Evolutionary conservation across 208 protist species (phyloP), one percentile per base, ranked within the genome.

Genomic region (Trypanosoma congolense): DNA sequence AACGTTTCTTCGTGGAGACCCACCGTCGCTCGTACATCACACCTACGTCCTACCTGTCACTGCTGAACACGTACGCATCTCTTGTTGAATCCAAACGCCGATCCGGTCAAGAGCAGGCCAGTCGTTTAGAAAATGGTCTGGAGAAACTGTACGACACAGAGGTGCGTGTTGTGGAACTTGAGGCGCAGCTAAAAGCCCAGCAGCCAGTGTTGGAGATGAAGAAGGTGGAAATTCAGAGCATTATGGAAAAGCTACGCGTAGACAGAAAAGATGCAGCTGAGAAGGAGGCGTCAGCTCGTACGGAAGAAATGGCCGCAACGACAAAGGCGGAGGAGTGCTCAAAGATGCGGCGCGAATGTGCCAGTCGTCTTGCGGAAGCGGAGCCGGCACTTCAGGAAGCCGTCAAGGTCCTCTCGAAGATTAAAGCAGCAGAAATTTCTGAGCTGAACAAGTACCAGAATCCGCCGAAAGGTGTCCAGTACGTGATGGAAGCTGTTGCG

Each of bases 401-500:
- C 14, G 80, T 93, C 29, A 95, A 95, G 62, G 87, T 88, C 46
- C 77, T 99, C 40, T 93, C 93, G 5, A 93, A 88, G 62, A 90
- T 99, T 47, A 98, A 99, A 65, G 75, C 90, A 36, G 81, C 77
- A 1, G 96, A 99, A 60, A 87, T 99, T 65, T 84, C 78, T n/a
- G 97, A 99, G 77, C 72, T 99, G 61, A 96, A 94, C 60, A 91
- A 97, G 68, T 97, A 98, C 70, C 73, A 90, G 50, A 92, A 92
- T 56, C 97, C 97, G 35, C 97, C 97, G 0, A 90, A 84, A 53
- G 96, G 96, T 68, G 97, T 99, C 24, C 82, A 97, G 73, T 86
- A 98, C 54, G 96, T 98, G 16, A 98, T 99, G 94, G 94, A 98
- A 79, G 95, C 96, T 24, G 94, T 98, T 29, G 98, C 97, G 56